A percentile compares a stretch with the other conserved stretches of the same genome.
Evolutionary conservation across 345 rosid genomes (phyloP).

Genomic region (Populus deltoides): DNA sequence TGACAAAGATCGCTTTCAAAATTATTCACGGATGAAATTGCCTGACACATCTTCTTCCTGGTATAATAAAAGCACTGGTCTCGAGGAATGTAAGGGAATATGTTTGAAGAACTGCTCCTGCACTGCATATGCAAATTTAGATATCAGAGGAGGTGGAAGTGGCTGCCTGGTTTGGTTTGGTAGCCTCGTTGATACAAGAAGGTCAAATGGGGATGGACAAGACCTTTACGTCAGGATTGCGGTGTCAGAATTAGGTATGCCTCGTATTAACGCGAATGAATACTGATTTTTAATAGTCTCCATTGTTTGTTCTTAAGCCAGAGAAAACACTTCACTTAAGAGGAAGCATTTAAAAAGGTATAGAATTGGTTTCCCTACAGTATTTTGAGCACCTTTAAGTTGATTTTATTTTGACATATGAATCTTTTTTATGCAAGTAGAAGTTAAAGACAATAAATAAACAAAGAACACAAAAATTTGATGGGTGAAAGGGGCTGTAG

Average conservation of each 20-base stretch:
- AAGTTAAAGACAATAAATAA: too few relatives aligned
- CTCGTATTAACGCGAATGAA: too few relatives aligned
- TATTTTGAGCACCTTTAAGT: too few relatives aligned
- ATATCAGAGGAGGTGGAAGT: neutral
- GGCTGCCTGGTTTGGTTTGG: constrained; percentile 6
- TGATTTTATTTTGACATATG: too few relatives aligned
- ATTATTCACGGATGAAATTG: neutral
- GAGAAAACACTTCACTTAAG: too few relatives aligned
- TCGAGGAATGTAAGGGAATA: neutral
- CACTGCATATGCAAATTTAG: neutral
- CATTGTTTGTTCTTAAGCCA: too few relatives aligned
- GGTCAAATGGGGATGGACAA: neutral
- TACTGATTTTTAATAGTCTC: too few relatives aligned
- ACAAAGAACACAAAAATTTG: too few relatives aligned
- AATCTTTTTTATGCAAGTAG: too few relatives aligned
- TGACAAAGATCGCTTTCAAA: neutral
- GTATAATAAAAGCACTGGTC: neutral
- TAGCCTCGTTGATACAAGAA: neutral
- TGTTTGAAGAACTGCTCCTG: neutral
- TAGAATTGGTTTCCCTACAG: too few relatives aligned
- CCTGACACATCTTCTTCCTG: neutral
- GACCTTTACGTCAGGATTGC: neutral
- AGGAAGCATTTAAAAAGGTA: too few relatives aligned
- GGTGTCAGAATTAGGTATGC: neutral
- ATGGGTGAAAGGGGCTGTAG: too few relatives aligned